These are phyloP conservation scores for Aegilops speltoides DNA, from an alignment of 176 grass and related monocot species.

Conservation along the genomic window DNA sequence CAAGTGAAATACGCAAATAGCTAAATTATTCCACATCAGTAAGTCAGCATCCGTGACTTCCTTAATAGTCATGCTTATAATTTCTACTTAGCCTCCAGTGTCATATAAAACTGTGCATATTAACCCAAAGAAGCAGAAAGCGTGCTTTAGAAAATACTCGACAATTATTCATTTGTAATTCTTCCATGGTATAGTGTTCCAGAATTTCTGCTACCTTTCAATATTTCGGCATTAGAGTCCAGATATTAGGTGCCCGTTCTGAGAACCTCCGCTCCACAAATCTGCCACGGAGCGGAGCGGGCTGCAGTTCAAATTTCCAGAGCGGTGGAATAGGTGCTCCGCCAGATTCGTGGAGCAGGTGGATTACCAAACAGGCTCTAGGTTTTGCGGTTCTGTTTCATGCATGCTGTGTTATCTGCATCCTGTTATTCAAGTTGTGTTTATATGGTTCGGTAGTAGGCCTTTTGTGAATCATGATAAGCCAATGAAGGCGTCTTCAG, in stretches of 20 bases:
- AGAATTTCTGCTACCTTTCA: neutral
- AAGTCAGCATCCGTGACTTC: neutral
- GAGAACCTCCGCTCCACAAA: too few relatives aligned
- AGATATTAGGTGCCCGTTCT: neutral
- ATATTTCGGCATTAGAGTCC: neutral
- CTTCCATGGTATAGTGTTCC: neutral
- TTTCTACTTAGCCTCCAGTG: neutral
- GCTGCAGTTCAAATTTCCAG: too few relatives aligned
- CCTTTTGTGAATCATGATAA: neutral
- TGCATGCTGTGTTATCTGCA: neutral
- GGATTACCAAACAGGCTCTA: too few relatives aligned
- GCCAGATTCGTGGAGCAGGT: too few relatives aligned
- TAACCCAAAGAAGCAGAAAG: constrained; percentile 1
- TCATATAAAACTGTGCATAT: neutral
- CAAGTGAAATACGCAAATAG: neutral
- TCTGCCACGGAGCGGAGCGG: too few relatives aligned
- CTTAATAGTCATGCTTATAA: neutral
- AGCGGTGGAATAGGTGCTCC: too few relatives aligned
- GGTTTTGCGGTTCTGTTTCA: neutral
- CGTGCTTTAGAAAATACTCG: neutral
- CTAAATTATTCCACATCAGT: neutral
- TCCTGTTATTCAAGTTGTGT: constrained; percentile 6
- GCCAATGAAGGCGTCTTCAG: neutral
- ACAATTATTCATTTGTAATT: constrained; percentile 3
- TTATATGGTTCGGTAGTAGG: neutral